Evolutionary conservation across 345 rosid genomes (phyloP).

Genomic region (Streptanthus diversifolius): DNA sequence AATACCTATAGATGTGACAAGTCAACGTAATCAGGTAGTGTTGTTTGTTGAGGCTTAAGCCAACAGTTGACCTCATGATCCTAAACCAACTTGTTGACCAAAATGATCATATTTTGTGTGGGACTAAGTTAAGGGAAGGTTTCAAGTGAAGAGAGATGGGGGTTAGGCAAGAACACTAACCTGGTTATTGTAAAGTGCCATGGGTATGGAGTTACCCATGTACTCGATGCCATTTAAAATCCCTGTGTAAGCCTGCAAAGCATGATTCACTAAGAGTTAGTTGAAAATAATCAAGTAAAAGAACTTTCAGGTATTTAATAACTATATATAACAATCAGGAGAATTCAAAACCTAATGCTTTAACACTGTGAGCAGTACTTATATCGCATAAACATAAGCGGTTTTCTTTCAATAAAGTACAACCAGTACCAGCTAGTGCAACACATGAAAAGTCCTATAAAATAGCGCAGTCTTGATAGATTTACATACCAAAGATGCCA

Average conservation of each 20-base stretch:
- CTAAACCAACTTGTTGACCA: background rate
- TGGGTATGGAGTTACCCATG: conserved; percentile 58
- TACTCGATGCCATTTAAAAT: conserved; percentile 69
- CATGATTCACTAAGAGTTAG: conserved; percentile 9
- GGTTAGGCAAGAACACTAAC: conserved; percentile 37
- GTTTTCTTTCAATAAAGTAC: background rate
- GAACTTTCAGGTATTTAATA: background rate
- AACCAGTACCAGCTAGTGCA: background rate
- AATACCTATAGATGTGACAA: background rate
- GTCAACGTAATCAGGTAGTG: conserved; percentile 3
- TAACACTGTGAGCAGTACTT: background rate
- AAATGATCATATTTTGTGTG: background rate
- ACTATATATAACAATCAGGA: background rate
- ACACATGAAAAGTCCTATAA: no score
- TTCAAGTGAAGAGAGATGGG: background rate
- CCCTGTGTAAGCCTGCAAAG: conserved; percentile 81
- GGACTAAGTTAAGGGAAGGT: background rate
- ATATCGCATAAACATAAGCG: background rate
- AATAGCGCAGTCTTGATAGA: background rate
- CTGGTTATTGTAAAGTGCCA: conserved; percentile 76
- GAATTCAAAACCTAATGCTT: background rate
- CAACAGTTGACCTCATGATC: background rate
- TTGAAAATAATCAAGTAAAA: background rate
- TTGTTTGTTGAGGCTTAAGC: background rate
- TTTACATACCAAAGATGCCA: conserved; percentile 75